Evolutionary conservation across 495 filamentous ascomycete genomes (phyloP), one percentile per base, ranked within the genome.

Genomic region (Trichoderma reesei): DNA sequence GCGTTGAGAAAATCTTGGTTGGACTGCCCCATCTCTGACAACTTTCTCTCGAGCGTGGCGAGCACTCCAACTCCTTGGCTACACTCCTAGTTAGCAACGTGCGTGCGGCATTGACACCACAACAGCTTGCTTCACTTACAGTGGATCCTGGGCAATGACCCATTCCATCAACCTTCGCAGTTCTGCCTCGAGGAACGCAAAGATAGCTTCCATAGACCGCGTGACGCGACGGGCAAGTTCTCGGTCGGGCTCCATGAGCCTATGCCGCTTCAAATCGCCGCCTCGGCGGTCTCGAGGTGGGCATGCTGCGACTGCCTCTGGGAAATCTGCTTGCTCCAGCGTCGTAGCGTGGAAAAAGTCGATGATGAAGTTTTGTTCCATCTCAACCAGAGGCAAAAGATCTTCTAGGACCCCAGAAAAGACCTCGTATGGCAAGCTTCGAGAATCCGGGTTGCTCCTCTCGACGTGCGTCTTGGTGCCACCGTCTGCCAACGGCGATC

Each of bases 301-400:
- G 2, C 83, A 80, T 5, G 82, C 78, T 26, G 81, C 76, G 20
- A 96, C 85, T 3, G 90, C 81, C 56, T 98, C 93, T 1, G 86
- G 79, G 68, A 96, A 98, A 67, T 97, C 92, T 14, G 81, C 75
- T 14, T 81, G 86, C 63, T 88, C 84, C 13, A 90, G 78, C 16
- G 91, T 94, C 41, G 86, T 88, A 9, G 94, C 82, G 64, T 96
- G 91, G 79, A 97, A 98, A 75, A 96, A 94, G 63, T 94, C 89
- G 31, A 95, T 85, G 36, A 96, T 78, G 69, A 97, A 98, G 70
- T 96, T 96, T 73, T 98, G 93, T 76, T 98, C 93, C 66, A 89
- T 89, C 60, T 88, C 87, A 44, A 96, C 85, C 65, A 94, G 82
- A 26, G 85, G 87, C 56, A 90, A 74, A 63, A 90, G 84, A 73